Evolutionary conservation across 2,329 filamentous ascomycete genomes (phyloP), one percentile per base, ranked within the genome.

Genomic region (Botryotinia globosa): DNA sequence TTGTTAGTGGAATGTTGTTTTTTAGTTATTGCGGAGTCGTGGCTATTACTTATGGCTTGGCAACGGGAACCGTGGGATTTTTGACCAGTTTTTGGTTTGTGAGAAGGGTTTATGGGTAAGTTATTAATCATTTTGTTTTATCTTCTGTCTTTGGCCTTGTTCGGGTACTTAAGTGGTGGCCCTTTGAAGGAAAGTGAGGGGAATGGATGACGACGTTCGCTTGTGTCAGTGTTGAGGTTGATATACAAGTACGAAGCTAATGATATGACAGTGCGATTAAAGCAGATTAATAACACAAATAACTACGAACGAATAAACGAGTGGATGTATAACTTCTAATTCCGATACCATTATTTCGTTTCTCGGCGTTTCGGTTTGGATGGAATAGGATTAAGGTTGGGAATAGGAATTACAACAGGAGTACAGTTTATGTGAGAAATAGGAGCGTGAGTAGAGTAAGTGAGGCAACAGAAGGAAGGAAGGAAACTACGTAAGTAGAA

Each of bases 31-130:
- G 91, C 81, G 90, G 92, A 79, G 87, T 97, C 77, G 93, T 92
- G 1, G 97, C 93, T 81, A 87, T 88, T 62, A 90, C 96, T 5
- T 97, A 96, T 80, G 93, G 91, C 1, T 84, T 97, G 67, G 83
- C 96, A 75, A 94, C 91, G 16, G 94, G 94, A 37, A 97, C 94
- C 0, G 88, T 97, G 71, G 94, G 94, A 3, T 97, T 97, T 81
- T 81, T 97, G 82, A 91, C 92, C 58, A 91, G 92, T 9, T 97
- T 96, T 83, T 88, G 90, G 2, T 97, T 97, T 84, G 89, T 97
- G 72, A 86, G 92, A 80, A 88, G 91, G 80, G 94, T 97, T 79
- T 97, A 96, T 81, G 89, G 89, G 90, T 93, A 81, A 84, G 89
- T 84, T 73, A 45, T 54, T 45, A 2, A 29, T 29, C 8, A 12